Base-by-base conservation (phyloP, 768 basidiomycete genomes). In the Mrakia hoshinonis region DNA sequence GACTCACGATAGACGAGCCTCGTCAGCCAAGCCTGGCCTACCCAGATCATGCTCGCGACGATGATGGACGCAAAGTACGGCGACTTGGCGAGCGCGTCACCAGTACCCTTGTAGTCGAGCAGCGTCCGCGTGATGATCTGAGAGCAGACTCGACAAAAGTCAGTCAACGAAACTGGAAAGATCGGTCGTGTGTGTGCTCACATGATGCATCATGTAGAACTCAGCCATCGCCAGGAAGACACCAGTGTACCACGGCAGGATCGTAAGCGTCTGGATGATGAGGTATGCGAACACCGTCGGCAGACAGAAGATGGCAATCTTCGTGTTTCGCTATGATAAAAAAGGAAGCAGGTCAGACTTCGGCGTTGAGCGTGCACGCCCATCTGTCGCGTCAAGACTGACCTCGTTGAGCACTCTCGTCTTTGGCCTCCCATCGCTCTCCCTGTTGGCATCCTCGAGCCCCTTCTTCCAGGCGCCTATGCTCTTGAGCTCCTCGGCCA, bases 51-150 rank as follows among this genome's bases (percentile, higher is more conserved):
- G 29, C 69, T 68, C 43, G 55, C 55, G 38, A 82, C 84, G 69
- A 99, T 96, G 73, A 99, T 92, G 12, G 91, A 89, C 0, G 91
- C 86, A 76, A 97, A 94, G 80, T 98, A 96, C 0, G 94, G 94
- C 69, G 90, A 92, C 74, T 87, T 85, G 36, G 86, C 87, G 54
- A 98, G 87, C 54, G 85, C 87, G 73, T 92, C 91, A 12, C 89
- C 90, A 75, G 91, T 89, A 3, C 85, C 87, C 39, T 85, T 83
- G 76, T 89, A 87, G 79, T 91, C 91, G 55, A 95, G 83, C 6
- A 96, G 82, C 7, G 92, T 90, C 20, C 90, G 88, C 9, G 89
- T 90, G 67, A 92, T 90, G 78, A 89, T 85, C 89, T 89, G 6
- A 22, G 36, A 67, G 47, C 55, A 43, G 5, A 24, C 39, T 4